Conservation (phyloP, 139 green algal genomes). For the Chlamydomonas eustigma region DNA sequence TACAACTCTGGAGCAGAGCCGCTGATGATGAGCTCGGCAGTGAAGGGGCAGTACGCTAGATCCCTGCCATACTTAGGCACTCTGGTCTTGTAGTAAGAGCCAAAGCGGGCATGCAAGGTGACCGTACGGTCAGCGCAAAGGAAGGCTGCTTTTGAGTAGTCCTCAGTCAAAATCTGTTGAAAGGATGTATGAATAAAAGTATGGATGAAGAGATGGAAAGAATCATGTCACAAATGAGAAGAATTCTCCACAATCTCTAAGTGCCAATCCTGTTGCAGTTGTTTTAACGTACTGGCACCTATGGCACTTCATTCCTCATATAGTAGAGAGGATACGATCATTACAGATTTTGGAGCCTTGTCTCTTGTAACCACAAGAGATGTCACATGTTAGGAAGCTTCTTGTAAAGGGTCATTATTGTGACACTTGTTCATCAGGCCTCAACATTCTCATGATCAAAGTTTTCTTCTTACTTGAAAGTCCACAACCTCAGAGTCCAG, state of each 20-base stretch:
- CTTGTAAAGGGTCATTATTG: too few species aligned
- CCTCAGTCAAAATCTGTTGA: conserved; percentile 77
- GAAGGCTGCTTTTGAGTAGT: conserved; percentile 95
- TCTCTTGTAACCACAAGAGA: too few species aligned
- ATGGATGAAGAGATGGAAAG: not conserved
- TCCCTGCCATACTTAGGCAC: conserved; percentile 70
- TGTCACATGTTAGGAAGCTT: too few species aligned
- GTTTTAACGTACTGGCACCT: not conserved
- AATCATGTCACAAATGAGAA: too few species aligned
- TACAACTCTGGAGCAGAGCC: conserved; percentile 72
- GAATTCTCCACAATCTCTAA: too few species aligned
- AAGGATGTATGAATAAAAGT: conserved; percentile 2
- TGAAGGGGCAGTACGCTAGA: conserved; percentile 73
- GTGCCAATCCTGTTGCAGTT: too few species aligned
- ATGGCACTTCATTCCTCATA: too few species aligned
- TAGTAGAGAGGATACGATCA: too few species aligned
- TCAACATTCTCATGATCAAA: too few species aligned
- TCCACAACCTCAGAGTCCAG: conserved; percentile 92
- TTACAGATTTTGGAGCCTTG: too few species aligned
- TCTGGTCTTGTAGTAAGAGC: conserved; percentile 79
- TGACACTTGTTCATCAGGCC: too few species aligned
- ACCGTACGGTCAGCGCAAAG: conserved; percentile 85
- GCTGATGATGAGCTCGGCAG: conserved; percentile 79
- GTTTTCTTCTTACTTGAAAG: conserved; percentile 62
- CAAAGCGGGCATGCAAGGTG: conserved; percentile 89